phyloP scores from a whole-genome alignment of 176 grass and related monocot species.

The Musa beccarii region DNA sequence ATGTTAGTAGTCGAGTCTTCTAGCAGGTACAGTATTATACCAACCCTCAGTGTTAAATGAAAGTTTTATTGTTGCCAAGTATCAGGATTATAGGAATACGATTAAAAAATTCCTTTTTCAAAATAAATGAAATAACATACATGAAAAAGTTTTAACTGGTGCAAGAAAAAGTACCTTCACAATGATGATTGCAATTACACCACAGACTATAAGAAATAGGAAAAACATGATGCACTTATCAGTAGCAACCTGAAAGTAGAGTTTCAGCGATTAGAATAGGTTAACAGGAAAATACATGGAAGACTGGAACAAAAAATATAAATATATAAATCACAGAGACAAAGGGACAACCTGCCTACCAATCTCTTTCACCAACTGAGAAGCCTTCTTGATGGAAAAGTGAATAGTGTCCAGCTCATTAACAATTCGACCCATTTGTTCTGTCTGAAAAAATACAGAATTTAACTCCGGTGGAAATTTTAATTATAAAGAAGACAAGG shows the following conservation, averaged over 20 bases:
- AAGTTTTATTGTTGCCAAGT: background rate
- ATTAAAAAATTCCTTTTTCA: background rate
- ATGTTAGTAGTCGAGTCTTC: background rate
- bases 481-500: constrained; percentile 10
- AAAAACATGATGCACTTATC: constrained; percentile 97
- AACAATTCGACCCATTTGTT: constrained; percentile 53
- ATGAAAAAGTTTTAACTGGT: background rate
- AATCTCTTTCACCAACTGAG: constrained; percentile 54
- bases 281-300: background rate
- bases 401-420: constrained; percentile 48
- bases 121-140: background rate
- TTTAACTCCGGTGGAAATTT: background rate
- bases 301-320: too few species aligned
- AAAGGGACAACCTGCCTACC: constrained; percentile 35
- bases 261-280: background rate
- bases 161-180: constrained; percentile 64
- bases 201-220: constrained; percentile 71
- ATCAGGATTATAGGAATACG: background rate
- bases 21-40: background rate
- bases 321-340: background rate
- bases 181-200: constrained; percentile 85
- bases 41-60: background rate
- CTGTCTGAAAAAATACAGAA: constrained; percentile 32
- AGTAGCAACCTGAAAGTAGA: constrained; percentile 76
- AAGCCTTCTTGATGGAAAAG: constrained; percentile 52